Conservation (phyloP, 2,329 filamentous ascomycete genomes). For the Sclerotinia subarctica region DNA sequence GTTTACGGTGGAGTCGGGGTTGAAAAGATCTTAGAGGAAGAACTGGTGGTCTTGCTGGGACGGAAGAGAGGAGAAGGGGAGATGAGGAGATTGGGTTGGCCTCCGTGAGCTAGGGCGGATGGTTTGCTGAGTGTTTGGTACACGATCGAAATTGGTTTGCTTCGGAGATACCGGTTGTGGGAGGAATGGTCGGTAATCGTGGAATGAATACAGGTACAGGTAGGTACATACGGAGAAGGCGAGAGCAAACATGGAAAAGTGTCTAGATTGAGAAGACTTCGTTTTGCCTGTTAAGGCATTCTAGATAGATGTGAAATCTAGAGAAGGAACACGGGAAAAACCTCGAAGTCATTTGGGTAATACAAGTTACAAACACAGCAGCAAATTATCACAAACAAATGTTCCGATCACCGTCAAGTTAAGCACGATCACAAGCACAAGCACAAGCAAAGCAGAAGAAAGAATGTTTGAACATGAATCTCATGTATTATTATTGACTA, state of each 20-base stretch:
- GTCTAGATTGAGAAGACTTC: neutral
- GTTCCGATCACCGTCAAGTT: slow-evolving; percentile 1
- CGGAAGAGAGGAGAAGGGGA: neutral
- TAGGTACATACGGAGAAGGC: neutral
- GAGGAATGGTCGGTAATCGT: neutral
- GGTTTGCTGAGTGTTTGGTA: neutral
- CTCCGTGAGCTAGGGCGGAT: neutral
- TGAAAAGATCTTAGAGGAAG: neutral
- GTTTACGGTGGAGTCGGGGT: neutral
- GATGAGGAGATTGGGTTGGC: neutral
- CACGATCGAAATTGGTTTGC: neutral
- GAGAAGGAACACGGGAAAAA: neutral
- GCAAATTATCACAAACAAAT: slow-evolving; percentile 3
- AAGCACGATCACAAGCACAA: neutral
- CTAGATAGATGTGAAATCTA: neutral
- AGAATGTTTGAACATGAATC: slow-evolving; percentile 8
- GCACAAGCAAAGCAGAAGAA: neutral
- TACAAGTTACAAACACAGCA: neutral
- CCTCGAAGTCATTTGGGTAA: neutral
- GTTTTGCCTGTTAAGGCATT: neutral
- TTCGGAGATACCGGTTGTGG: neutral
- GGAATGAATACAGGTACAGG: neutral
- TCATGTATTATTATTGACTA: slow-evolving; percentile 4
- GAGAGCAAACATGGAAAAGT: slow-evolving; percentile 5
- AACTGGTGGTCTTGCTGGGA: neutral